phyloP scores from a whole-genome alignment of 169 alveolate species.

The Plasmodium malariae region DNA sequence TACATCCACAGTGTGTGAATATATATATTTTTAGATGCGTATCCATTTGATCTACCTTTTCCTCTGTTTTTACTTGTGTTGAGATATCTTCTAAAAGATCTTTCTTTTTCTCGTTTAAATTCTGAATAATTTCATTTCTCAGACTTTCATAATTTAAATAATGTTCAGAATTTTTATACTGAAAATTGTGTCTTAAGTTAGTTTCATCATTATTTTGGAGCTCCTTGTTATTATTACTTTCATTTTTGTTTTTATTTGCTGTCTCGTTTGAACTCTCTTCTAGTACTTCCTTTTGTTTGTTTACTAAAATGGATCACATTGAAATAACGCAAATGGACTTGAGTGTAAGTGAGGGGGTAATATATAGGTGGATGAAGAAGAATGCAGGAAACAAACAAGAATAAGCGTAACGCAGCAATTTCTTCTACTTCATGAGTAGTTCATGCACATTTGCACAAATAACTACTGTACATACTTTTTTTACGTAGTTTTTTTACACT shows the following conservation, averaged over 20 bases:
- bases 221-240: background rate
- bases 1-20: too few relatives aligned
- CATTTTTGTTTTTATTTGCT: background rate
- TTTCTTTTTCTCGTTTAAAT: conserved; percentile 31
- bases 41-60: conserved; percentile 24
- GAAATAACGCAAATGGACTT: too few relatives aligned
- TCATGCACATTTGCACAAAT: background rate
- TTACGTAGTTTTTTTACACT: conserved; percentile 18
- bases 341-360: too few relatives aligned
- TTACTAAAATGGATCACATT: conserved; percentile 19
- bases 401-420: background rate
- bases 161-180: conserved; percentile 36
- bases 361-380: too few relatives aligned
- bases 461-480: background rate
- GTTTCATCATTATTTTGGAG: background rate
- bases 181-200: conserved; percentile 12
- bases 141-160: conserved; percentile 21
- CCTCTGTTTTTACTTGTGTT: conserved; percentile 4
- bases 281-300: background rate
- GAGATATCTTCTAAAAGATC: conserved; percentile 23
- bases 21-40: too few relatives aligned
- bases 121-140: conserved; percentile 11
- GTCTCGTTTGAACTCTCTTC: background rate
- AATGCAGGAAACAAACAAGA: background rate
- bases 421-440: background rate